phyloP scores from a whole-genome alignment of 352 stramenopile species.

The Phytophthora tubulina region DNA sequence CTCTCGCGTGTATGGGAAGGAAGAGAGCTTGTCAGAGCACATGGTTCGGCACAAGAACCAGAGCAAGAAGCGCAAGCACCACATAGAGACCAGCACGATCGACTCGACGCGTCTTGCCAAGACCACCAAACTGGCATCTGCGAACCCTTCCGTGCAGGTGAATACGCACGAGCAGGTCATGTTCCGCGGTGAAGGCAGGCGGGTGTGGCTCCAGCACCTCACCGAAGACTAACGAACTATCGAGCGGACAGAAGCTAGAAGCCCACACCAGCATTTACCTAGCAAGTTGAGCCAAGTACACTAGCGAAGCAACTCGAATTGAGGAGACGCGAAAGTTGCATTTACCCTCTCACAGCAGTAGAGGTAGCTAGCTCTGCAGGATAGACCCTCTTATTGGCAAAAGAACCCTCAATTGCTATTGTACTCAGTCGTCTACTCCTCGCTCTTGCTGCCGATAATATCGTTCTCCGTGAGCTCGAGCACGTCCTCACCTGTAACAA shows the following conservation, averaged over 20 bases:
- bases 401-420: constrained; percentile 17
- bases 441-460: constrained; percentile 56
- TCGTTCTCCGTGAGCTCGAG: constrained; percentile 86
- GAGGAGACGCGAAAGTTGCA: constrained; percentile 1
- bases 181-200: constrained; percentile 77
- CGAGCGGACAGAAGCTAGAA: constrained; percentile 21
- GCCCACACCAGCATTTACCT: constrained; percentile 9
- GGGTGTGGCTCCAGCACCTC: constrained; percentile 82
- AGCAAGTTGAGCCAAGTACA: constrained; percentile 23
- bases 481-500: constrained; percentile 82
- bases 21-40: constrained; percentile 77
- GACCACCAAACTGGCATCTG: constrained; percentile 82
- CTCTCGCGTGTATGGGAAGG: constrained; percentile 80
- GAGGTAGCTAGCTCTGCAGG: constrained; percentile 12
- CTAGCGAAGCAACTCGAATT: constrained; percentile 11
- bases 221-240: constrained; percentile 49
- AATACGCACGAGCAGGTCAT: constrained; percentile 90
- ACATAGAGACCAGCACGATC: constrained; percentile 86
- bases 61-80: constrained; percentile 87
- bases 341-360: constrained; percentile 4
- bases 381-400: constrained; percentile 14
- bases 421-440: constrained; percentile 34
- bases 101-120: constrained; percentile 83
- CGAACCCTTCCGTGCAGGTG: constrained; percentile 89
- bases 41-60: constrained; percentile 89